phyloP scores from a whole-genome alignment of 1,139 yeast species.

The Blastobotrys serpentis region DNA sequence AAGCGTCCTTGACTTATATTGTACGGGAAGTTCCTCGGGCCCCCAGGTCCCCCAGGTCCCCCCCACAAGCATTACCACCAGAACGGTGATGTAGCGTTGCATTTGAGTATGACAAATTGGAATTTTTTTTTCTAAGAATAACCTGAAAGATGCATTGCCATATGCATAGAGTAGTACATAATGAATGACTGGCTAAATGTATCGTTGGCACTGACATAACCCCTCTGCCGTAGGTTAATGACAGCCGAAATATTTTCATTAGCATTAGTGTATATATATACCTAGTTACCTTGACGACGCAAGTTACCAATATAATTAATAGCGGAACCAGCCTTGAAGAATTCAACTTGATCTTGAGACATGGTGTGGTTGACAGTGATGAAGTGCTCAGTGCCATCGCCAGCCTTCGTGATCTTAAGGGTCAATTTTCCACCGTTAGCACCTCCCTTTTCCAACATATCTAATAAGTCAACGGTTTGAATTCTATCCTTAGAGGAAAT shows the following conservation, averaged over 20 bases:
- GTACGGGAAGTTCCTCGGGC: too few species aligned
- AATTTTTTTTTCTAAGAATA: too few species aligned
- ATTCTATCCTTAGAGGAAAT: constrained; percentile 74
- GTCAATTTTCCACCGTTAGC: constrained; percentile 79
- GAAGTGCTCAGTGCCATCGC: constrained; percentile 64
- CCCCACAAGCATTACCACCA: too few species aligned
- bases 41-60: too few species aligned
- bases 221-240: too few species aligned
- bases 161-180: too few species aligned
- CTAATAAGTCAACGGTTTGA: constrained; percentile 73
- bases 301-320: constrained; percentile 81
- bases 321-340: constrained; percentile 97
- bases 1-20: too few species aligned
- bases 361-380: constrained; percentile 87
- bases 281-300: constrained; percentile 12
- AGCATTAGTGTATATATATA: neutral
- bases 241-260: neutral
- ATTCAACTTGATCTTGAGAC: constrained; percentile 94
- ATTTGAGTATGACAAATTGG: too few species aligned
- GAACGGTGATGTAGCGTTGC: too few species aligned
- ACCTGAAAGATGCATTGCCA: too few species aligned
- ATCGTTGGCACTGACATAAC: too few species aligned
- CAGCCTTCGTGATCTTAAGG: constrained; percentile 69
- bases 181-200: too few species aligned
- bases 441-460: constrained; percentile 78